Base-by-base conservation (phyloP, 2,329 filamentous ascomycete species). In the Dothidotthia symphoricarpi region DNA sequence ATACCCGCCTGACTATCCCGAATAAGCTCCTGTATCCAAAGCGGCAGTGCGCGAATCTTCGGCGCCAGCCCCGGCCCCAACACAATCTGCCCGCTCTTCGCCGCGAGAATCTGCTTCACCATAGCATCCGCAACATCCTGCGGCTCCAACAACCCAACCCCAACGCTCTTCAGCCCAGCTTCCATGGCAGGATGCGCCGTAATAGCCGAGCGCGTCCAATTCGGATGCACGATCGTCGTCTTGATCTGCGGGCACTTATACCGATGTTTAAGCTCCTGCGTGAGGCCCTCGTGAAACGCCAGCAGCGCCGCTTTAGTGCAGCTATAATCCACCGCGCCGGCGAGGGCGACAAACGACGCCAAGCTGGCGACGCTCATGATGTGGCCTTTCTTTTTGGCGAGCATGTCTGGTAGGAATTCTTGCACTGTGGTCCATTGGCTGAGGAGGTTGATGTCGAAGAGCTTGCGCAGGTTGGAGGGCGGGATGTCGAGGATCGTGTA, bases 211-310 rank as follows among this genome's bases (percentile, higher is more conserved):
- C 55, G 60, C 9, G 67, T 69, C 57, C 66, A 72, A 16, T 56
- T 59, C 2, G 70, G 70, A 47, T 71, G 69, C 1, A 72, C 63
- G 16, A 69, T 60, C 5, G 66, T 65, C 7, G 67, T 69, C 43
- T 68, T 68, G 55, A 73, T 66, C 41, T 70, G 55, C 13, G 69
- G 69, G 14, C 64, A 68, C 10, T 67, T 57, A 55, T 70, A 66
- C 26, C 68, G 61, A 39, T 68, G 60, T 40, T 70, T 68, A 12
- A 72, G 48, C 42, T 73, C 70, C 27, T 66, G 58, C 0, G 52
- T 57, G 3, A 73, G 55, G 6, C 52, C 58, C 39, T 67, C 64
- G 19, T 67, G 53, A 22, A 68, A 60, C 9, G 61, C 57, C 13
- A 59, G 43, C 2, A 66, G 42, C 5, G 51, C 64, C 13, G 53